Base-by-base conservation (phyloP, 495 filamentous ascomycete genomes). In the Lophiostoma macrostomum region DNA sequence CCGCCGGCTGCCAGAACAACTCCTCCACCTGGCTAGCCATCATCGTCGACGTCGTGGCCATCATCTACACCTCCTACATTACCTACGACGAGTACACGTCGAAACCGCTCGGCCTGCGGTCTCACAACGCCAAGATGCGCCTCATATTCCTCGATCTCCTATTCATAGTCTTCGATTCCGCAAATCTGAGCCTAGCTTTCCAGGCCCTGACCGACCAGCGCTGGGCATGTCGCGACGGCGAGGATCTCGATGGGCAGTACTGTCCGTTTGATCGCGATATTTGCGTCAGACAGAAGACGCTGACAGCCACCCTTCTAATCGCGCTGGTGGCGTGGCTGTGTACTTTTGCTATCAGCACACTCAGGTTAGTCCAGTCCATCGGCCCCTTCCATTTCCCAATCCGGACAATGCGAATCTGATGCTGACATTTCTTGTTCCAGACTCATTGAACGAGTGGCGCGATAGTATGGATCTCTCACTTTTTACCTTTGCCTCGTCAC, bases 21-120 rank as follows among this genome's bases (percentile, higher is more conserved):
- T 80, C 90, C 3, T 91, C 90, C 20, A 85, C 88, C 10, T 79
- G 86, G 40, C 90, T 98, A 74, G 93, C 93, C 34, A 85, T 97
- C 58, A 82, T 90, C 35, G 86, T 97, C 25, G 91, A 96, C 69
- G 82, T 82, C 11, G 76, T 96, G 3, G 94, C 94, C 5, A 74
- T 97, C 49, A 81, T 91, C 32, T 98, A 96, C 68, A 79, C 93
- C 28, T 64, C 88, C 42, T 97, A 95, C 68, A 91, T 98, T 68
- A 95, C 90, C 2, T 96, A 84, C 69, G 93, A 98, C 67, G 93
- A 98, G 69, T 97, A 95, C 69, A 91, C 88, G 3, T 84, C 88
- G 14, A 94, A 96, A 64, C 93, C 93, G 3, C 73, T 98, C 27
- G 93, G 93, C 4, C 73, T 98, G 49, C 85, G 93, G 23, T 82